Base-by-base conservation (phyloP, 495 filamentous ascomycete genomes). In the Neurospora discreta region DNA sequence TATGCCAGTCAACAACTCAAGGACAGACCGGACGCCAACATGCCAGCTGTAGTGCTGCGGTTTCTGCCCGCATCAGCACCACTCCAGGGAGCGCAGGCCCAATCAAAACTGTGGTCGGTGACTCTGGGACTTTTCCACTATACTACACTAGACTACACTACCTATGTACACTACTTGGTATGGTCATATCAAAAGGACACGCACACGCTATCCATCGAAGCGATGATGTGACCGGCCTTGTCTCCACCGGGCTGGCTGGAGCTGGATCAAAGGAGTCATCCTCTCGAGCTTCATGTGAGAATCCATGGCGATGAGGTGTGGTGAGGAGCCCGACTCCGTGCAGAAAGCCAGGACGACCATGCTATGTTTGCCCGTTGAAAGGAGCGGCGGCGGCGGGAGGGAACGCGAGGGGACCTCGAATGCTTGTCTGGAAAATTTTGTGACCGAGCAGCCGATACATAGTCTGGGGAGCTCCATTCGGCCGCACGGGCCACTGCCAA, bases 151-250 rank as follows among this genome's bases (percentile, higher is more conserved):
- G n/a, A n/a, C n/a, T n/a, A n/a, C n/a, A n/a, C n/a, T n/a, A n/a
- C n/a, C n/a, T n/a, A 36, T 36, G 3, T 36, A 36, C 33, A 36
- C 33, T 3, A 36, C 33, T 5, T 36, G 33, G 33, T 36, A 36
- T 5, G 33, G 52, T 60, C 26, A 16, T 58, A 58, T 60, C 52
- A 60, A 58, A 7, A 26, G 26, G 46, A 13, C 46, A 46, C 26
- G 16, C 38, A 65, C 68, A 75, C 70, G 68, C 58, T 74, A 74
- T 77, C 70, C 58, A 41, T 69, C 46, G 68, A 20, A 68, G 23
- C 33, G 60, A 77, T 77, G 75, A 73, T 75, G 75, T 77, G 75
- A 77, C 69, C 60, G 69, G 68, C 58, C 68, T 68, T 39, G 69
- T 70, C n/a, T 41, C 18, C 33, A 72, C 72, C 70, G 46, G 46